A percentile compares a stretch with the other conserved stretches of the same genome.
Conservation (phyloP, 345 rosid genomes). For the Bruguiera sexangula region DNA sequence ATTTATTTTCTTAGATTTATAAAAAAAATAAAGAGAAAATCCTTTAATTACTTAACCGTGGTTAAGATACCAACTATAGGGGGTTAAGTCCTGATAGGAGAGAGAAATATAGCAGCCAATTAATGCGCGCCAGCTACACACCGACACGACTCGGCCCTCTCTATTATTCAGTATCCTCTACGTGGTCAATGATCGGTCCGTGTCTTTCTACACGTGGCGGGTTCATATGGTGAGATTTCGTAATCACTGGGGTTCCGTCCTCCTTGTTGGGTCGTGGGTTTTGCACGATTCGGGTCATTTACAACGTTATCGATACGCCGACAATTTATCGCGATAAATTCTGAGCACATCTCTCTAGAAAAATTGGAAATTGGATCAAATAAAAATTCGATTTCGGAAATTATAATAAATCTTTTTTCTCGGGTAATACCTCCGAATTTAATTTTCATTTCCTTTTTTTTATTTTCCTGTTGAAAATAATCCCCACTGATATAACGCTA, state of each 20-base stretch:
- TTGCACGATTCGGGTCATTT: slow-evolving; percentile 17
- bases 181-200: slow-evolving; percentile 30
- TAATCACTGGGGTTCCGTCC: too few species aligned
- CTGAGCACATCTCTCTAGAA: background rate
- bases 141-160: slow-evolving; percentile 21
- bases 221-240: too few species aligned
- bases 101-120: slow-evolving; percentile 10
- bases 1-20: background rate
- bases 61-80: background rate
- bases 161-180: background rate
- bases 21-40: too few species aligned
- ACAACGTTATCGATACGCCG: slow-evolving; percentile 33
- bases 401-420: too few species aligned
- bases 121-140: slow-evolving; percentile 33
- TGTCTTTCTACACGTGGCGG: background rate
- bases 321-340: slow-evolving; percentile 46
- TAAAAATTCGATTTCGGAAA: too few species aligned
- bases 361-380: background rate
- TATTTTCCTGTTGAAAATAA: too few species aligned
- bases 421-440: too few species aligned
- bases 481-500: too few species aligned
- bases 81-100: background rate
- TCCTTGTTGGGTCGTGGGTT: background rate
- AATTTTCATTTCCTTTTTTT: too few species aligned
- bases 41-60: background rate